Base-by-base conservation (phyloP, 176 grass and related monocot species). In the Rhynchospora tenuis region DNA sequence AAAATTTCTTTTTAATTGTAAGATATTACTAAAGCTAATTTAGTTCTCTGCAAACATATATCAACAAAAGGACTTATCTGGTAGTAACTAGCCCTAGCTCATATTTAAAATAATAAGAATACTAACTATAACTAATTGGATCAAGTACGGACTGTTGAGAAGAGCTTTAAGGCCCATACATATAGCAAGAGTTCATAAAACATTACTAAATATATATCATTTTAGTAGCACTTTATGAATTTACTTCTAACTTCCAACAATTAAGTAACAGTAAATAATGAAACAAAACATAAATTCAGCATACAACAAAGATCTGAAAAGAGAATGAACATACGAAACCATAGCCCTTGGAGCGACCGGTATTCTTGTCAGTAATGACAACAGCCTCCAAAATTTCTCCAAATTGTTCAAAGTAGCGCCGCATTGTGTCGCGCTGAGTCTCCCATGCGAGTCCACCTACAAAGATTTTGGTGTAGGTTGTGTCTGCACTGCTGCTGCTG, bases 321-420 rank as follows among this genome's bases (percentile, higher is more conserved):
- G 64, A 28, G 76, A 24, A 23, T 33, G 58, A 27, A 78, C 84
- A 9, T 87, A 92, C 90, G 20, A 92, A 92, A 24, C 90, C 90
- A 73, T 92, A 92, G 59, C 90, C 90, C 64, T 84, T 87, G 52
- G 90, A 92, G 63, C 90, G 87, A 65, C 90, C 87, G 13, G 87
- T 92, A 73, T 92, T 88, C 87, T 89, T 92, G 58, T 92, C 90
- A 51, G 85, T 84, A 83, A 92, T 92, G 69, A 92, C 82, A 60
- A 92, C 87, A 66, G 87, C 90, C 85, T 89, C 90, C 7, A 79
- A 33, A 67, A 92, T 85, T 48, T 92, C 87, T 29, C 87, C 90
- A 23, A 92, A 92, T 81, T 85, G 87, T 62, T 92, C 78, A 60
- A 92, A 92, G 60, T 89, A 89, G 70, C 69, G 54, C 59, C 63